These are phyloP conservation scores for Mycena sp. DNA, from an alignment of 1,284 basidiomycete genomes.

Conservation along the genomic window DNA sequence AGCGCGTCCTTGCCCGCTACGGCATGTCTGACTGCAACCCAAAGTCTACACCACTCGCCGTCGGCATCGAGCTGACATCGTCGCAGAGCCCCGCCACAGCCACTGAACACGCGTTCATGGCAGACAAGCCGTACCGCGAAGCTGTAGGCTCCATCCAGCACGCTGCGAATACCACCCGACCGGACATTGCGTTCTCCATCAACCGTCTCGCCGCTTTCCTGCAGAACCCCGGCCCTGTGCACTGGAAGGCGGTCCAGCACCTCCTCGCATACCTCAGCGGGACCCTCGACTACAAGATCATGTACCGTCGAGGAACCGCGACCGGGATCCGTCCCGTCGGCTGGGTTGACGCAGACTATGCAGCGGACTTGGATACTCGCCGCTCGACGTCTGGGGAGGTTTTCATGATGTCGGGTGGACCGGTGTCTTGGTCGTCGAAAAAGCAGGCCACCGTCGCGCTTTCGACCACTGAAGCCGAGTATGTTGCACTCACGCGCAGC, in stretches of 20 bases:
- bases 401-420: slow-evolving; percentile 21
- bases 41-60: slow-evolving; percentile 15
- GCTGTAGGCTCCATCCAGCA: slow-evolving; percentile 45
- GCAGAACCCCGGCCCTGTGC: slow-evolving; percentile 31
- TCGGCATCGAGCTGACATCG: not conserved
- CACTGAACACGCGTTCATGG: slow-evolving; percentile 36
- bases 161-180: slow-evolving; percentile 40
- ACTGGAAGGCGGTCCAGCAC: slow-evolving; percentile 38
- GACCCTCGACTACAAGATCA: slow-evolving; percentile 35
- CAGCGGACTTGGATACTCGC: slow-evolving; percentile 13
- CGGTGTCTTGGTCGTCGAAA: slow-evolving; percentile 24
- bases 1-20: slow-evolving; percentile 19
- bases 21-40: slow-evolving; percentile 23
- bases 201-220: slow-evolving; percentile 34
- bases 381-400: slow-evolving; percentile 24
- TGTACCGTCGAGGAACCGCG: slow-evolving; percentile 29
- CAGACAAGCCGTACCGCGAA: slow-evolving; percentile 38
- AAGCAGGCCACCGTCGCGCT: slow-evolving; percentile 23
- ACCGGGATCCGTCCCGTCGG: slow-evolving; percentile 3
- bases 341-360: slow-evolving; percentile 17
- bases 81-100: not conserved
- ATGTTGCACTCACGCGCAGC: slow-evolving; percentile 10
- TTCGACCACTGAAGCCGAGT: slow-evolving; percentile 23
- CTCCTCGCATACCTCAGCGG: slow-evolving; percentile 41
- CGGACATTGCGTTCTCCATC: slow-evolving; percentile 42